A percentile compares a stretch with the other conserved stretches of the same genome.
Evolutionary conservation across 2,329 filamentous ascomycete species (phyloP).

Genomic region (Neonectria magnoliae): DNA sequence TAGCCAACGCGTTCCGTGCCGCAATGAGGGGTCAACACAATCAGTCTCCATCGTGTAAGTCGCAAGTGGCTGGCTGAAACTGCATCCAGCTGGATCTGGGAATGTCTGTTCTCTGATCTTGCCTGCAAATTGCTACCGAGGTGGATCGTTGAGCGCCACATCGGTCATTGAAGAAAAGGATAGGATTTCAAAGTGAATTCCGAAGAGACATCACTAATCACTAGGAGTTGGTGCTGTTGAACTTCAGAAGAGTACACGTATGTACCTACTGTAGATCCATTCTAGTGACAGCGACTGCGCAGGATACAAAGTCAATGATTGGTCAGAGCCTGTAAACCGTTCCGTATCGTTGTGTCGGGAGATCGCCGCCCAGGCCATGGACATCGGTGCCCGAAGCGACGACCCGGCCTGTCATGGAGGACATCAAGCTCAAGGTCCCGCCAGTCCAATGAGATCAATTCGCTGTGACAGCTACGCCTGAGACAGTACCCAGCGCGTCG

Average conservation of each 20-base stretch:
- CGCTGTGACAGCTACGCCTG: neutral
- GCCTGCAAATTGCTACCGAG: neutral
- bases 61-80: neutral
- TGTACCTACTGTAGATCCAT: neutral
- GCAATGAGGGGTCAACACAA: neutral
- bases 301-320: neutral
- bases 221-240: neutral
- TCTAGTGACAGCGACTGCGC: neutral
- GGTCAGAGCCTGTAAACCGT: neutral
- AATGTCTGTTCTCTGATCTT: neutral
- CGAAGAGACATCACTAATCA: neutral
- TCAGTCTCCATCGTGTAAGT: neutral
- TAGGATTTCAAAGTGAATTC: neutral
- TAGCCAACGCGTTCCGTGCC: neutral
- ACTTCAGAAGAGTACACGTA: neutral
- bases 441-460: neutral
- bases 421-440: neutral
- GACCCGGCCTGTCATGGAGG: neutral
- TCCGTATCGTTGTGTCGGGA: neutral
- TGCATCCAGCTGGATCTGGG: neutral
- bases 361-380: neutral
- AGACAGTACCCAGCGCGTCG: neutral
- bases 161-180: neutral
- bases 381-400: neutral
- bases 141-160: neutral